Evolutionary conservation across 208 protist genomes (phyloP).

Genomic region (Leishmania tropica): DNA sequence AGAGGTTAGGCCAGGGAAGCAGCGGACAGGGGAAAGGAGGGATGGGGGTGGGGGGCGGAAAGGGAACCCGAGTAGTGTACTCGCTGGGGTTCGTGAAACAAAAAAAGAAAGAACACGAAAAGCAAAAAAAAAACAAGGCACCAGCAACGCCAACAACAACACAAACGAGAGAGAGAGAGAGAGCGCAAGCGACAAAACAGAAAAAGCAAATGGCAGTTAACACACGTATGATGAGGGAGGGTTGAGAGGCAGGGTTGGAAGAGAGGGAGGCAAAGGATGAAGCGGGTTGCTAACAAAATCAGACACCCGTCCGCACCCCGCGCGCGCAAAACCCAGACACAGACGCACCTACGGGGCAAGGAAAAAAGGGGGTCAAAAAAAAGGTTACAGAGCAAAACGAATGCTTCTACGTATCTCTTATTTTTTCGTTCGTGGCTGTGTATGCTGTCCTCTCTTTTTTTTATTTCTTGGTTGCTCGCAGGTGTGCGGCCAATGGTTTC

Average conservation of each 20-base stretch:
- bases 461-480: neutral
- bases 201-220: neutral
- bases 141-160: too few relatives aligned
- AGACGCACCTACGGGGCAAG: neutral
- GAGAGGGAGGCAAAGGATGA: neutral
- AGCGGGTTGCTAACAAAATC: neutral
- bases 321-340: neutral
- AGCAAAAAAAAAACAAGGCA: neutral
- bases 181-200: neutral
- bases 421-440: neutral
- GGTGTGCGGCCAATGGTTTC: too few relatives aligned
- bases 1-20: neutral
- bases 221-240: neutral
- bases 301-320: neutral
- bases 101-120: too few relatives aligned
- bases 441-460: neutral
- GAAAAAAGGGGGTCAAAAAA: constrained; percentile 5
- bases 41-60: neutral
- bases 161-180: too few relatives aligned
- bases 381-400: neutral
- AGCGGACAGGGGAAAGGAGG: neutral
- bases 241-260: neutral
- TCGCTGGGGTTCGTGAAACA: neutral
- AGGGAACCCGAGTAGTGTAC: neutral
- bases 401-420: too few relatives aligned